phyloP scores from a whole-genome alignment of 1,139 yeast species.

The Hansenula lynferdii region DNA sequence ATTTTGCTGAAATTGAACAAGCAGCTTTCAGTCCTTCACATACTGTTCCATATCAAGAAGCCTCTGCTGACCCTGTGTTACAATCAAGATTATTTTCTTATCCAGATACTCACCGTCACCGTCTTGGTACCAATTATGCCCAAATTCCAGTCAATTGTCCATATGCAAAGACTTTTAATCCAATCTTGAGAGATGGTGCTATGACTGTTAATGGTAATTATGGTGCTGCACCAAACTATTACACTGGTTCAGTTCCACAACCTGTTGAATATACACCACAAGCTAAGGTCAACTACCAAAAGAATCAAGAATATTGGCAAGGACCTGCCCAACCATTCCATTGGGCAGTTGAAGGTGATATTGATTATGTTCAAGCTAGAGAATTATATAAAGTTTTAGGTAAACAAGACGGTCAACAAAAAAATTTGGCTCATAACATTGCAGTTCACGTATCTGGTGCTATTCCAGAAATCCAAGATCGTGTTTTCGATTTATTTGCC shows the following conservation, averaged over 20 bases:
- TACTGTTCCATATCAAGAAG: conserved; percentile 55
- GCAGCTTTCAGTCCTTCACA: conserved; percentile 57
- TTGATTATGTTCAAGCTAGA: conserved; percentile 68
- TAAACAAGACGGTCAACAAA: conserved; percentile 74
- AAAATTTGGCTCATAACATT: conserved; percentile 77
- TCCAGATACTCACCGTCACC: conserved; percentile 57
- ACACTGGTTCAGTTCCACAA: conserved; percentile 39
- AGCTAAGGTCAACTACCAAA: conserved; percentile 33
- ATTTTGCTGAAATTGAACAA: conserved; percentile 56
- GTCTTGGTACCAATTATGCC: conserved; percentile 57
- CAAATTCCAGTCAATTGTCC: conserved; percentile 73
- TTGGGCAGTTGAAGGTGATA: conserved; percentile 70
- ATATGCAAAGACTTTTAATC: conserved; percentile 46
- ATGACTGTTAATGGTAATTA: conserved; percentile 83
- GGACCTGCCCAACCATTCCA: conserved; percentile 89
- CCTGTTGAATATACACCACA: conserved; percentile 47
- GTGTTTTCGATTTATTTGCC: conserved; percentile 71
- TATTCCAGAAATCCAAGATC: conserved; percentile 70
- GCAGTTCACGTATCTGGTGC: conserved; percentile 73
- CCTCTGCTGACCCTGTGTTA: conserved; percentile 56
- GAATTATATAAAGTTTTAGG: conserved; percentile 66
- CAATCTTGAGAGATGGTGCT: conserved; percentile 81
- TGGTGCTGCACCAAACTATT: conserved; percentile 80
- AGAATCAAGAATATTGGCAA: conserved; percentile 79
- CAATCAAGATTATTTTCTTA: conserved; percentile 55